These are phyloP conservation scores for Aphanomyces stellatus DNA, from an alignment of 352 stramenopile genomes.

Conservation along the genomic window DNA sequence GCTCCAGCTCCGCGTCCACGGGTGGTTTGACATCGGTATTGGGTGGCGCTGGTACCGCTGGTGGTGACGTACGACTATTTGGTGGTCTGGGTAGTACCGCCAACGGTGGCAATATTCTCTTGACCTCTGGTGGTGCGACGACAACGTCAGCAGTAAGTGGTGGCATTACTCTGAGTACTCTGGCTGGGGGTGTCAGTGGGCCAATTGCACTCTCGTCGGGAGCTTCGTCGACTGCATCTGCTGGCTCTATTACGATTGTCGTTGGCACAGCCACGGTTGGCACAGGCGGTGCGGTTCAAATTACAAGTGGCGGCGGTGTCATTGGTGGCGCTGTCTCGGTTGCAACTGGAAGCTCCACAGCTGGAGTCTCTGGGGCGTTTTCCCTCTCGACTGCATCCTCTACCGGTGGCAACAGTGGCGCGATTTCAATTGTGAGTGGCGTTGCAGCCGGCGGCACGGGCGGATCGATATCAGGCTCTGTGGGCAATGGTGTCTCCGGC, in stretches of 20 bases:
- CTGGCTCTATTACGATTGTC: conserved; percentile 25
- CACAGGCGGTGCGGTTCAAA: conserved; percentile 21
- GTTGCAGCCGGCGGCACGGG: conserved; percentile 22
- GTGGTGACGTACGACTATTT: conserved; percentile 5
- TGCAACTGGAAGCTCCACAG: conserved; percentile 17
- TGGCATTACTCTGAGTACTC: neutral
- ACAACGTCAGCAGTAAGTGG: neutral
- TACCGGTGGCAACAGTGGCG: conserved; percentile 22
- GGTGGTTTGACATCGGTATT: neutral
- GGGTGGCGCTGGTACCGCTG: neutral
- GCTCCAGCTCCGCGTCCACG: neutral
- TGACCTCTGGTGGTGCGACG: neutral
- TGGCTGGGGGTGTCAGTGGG: neutral
- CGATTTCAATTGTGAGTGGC: conserved; percentile 26
- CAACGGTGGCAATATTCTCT: neutral
- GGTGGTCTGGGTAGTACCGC: neutral
- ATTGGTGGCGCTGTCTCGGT: conserved; percentile 24
- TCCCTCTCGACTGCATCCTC: conserved; percentile 24
- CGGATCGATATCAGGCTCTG: conserved; percentile 22
- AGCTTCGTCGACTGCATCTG: neutral
- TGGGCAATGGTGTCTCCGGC: conserved; percentile 9
- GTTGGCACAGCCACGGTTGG: conserved; percentile 22
- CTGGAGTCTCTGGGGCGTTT: conserved; percentile 21
- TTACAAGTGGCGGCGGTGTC: conserved; percentile 25
- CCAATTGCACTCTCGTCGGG: neutral